phyloP scores from a whole-genome alignment of 805 yeast genomes.

The Cyberlindnera euphorbiiphila region DNA sequence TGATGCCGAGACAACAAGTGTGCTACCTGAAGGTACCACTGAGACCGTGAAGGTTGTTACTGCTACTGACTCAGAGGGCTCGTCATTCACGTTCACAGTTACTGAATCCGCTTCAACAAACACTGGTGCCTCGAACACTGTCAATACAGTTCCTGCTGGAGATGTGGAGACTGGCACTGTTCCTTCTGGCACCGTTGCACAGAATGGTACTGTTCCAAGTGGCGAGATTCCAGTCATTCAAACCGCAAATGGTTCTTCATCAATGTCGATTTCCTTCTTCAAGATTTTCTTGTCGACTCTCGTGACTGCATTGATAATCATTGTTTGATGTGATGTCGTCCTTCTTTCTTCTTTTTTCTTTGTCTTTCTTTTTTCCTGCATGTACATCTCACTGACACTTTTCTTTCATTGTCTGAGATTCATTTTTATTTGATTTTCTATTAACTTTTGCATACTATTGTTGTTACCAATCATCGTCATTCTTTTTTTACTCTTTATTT shows the following conservation, averaged over 20 bases:
- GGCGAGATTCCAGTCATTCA: constrained; percentile 8
- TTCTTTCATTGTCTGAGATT: neutral
- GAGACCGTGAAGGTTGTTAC: constrained; percentile 6
- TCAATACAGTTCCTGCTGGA: constrained; percentile 1
- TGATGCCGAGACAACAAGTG: too few species aligned
- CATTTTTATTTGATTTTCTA: neutral
- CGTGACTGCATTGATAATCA: constrained; percentile 2
- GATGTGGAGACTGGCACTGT: neutral
- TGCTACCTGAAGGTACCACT: too few species aligned
- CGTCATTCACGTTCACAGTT: constrained; percentile 5
- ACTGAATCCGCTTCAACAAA: constrained; percentile 5
- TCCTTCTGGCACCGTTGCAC: neutral
- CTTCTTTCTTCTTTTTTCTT: neutral
- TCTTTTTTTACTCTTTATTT: too few species aligned
- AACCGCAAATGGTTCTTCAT: constrained; percentile 12
- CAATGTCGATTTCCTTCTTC: constrained; percentile 3
- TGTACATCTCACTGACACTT: neutral
- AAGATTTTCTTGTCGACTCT: constrained; percentile 5
- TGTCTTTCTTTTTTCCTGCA: neutral
- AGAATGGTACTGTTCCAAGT: neutral
- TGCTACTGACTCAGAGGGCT: constrained; percentile 11
- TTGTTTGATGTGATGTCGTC: constrained; percentile 6
- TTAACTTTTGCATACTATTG: too few species aligned
- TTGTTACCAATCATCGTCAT: too few species aligned
- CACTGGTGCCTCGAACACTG: constrained; percentile 11